Conservation (phyloP, 2,329 filamentous ascomycete genomes). For the Hortaea werneckii region DNA sequence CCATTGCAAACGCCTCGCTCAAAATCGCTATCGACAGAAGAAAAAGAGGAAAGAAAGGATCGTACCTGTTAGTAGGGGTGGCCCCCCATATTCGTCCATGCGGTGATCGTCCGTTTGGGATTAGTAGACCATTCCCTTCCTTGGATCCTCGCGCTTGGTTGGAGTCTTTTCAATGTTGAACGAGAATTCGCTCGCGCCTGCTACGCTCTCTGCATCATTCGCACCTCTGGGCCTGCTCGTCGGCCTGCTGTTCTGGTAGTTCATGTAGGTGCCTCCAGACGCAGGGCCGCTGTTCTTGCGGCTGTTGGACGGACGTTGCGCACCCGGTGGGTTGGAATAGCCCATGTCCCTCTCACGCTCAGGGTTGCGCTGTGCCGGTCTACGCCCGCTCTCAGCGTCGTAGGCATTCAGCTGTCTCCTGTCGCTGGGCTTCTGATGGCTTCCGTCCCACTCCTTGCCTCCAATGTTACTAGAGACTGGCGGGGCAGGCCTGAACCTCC, state of each 20-base stretch:
- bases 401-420: conserved; percentile 12
- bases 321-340: neutral
- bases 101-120: too few relatives aligned
- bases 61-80: too few relatives aligned
- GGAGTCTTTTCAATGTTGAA: neutral
- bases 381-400: conserved; percentile 13
- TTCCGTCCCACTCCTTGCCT: conserved; percentile 23
- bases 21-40: too few relatives aligned
- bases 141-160: too few relatives aligned
- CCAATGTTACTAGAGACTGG: conserved; percentile 25
- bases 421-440: neutral
- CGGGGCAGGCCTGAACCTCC: conserved; percentile 26
- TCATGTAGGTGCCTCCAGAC: neutral
- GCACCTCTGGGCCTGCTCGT: neutral
- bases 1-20: too few relatives aligned
- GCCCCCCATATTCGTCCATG: too few relatives aligned
- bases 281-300: neutral
- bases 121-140: too few relatives aligned
- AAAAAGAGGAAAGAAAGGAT: too few relatives aligned
- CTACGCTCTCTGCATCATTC: neutral
- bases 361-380: neutral
- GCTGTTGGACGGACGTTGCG: neutral
- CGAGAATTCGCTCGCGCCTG: neutral
- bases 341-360: neutral
- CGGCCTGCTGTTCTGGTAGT: neutral